Evolutionary conservation across 257 asterid genomes (phyloP), one percentile per base, ranked within the genome.

Genomic region (Plantago ovata): DNA sequence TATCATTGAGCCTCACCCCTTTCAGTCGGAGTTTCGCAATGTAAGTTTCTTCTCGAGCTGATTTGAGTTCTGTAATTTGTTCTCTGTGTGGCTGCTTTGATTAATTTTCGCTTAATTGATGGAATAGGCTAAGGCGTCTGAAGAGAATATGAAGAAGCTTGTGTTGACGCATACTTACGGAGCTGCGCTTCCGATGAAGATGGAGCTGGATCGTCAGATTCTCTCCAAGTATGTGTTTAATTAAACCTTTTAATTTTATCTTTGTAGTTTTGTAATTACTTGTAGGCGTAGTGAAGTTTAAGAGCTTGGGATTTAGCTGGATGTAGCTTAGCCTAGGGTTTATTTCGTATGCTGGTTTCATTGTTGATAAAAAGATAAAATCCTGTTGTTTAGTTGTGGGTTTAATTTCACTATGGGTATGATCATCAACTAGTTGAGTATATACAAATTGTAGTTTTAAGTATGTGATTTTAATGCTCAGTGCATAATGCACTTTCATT

Each of bases 1-100:
- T 60, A 84, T 91, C 10, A 69, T 87, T 50, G 95, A 82, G 73
- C 62, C 91, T 63, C 96, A 91, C 61, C 98, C 96, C 22, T 91
- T 91, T 46, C 83, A 87, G 75, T 78, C 87, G 71, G 60, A 94
- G 20, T 75, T 64, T 53, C 84, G 72, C 60, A 58, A 80, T 46
- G 96, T 88, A 83, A 63, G 36, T 9, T 53, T 56, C 58, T 40
- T 39, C 13, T 46, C 24, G 1, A 7, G 15, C 45, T 68, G 24
- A 7, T 63, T 33, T 64, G 21, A 13, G 23, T 23, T 16, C 23
- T 23, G 33, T 9, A 14, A n/a, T 39, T 38, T 32, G 7, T 8
- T 36, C 3, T 44, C 7, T 19, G 43, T 56, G 6, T 53, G 15
- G 9, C 62, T 20, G 38, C 4, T 20, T 36, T 24, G 22, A 14